These are phyloP conservation scores for Picocystis sp. DNA, from an alignment of 163 green algal species.

Conservation along the genomic window DNA sequence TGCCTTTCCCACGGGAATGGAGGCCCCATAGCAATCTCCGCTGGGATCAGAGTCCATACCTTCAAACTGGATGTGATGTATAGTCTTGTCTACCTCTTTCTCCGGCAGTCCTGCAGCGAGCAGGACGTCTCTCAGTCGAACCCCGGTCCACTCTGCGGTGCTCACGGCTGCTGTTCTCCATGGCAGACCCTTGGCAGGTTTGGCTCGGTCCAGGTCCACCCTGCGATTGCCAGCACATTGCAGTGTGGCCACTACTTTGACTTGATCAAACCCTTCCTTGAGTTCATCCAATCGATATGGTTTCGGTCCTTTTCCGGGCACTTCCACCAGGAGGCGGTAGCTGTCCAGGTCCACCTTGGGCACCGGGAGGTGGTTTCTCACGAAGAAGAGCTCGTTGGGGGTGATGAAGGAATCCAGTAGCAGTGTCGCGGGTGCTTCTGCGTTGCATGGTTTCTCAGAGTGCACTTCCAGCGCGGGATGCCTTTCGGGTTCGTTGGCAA, in stretches of 20 bases:
- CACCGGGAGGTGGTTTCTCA: constrained; percentile 73
- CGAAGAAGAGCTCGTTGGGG: constrained; percentile 62
- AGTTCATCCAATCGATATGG: constrained; percentile 41
- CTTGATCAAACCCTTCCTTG: constrained; percentile 46
- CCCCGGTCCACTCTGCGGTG: constrained; percentile 49
- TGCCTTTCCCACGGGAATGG: constrained; percentile 48
- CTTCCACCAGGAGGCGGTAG: constrained; percentile 19
- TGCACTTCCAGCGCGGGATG: constrained; percentile 40
- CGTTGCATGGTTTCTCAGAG: constrained; percentile 44
- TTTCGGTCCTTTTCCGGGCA: constrained; percentile 5
- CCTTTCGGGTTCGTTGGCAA: constrained; percentile 35
- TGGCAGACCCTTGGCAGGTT: constrained; percentile 45
- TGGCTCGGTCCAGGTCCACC: constrained; percentile 37
- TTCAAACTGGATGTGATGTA: constrained; percentile 5
- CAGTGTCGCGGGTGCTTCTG: constrained; percentile 44
- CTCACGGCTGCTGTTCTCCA: constrained; percentile 61
- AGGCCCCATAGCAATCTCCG: constrained; percentile 41
- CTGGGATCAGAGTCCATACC: constrained; percentile 35
- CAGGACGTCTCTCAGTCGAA: constrained; percentile 58
- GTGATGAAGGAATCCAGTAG: constrained; percentile 43
- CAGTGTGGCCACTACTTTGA: constrained; percentile 49
- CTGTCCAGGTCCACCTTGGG: constrained; percentile 34
- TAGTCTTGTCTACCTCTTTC: constrained; percentile 6
- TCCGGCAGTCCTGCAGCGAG: constrained; percentile 25
- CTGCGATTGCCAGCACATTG: constrained; percentile 63